phyloP scores from a whole-genome alignment of 768 basidiomycete species.

The Rickenella mellea region DNA sequence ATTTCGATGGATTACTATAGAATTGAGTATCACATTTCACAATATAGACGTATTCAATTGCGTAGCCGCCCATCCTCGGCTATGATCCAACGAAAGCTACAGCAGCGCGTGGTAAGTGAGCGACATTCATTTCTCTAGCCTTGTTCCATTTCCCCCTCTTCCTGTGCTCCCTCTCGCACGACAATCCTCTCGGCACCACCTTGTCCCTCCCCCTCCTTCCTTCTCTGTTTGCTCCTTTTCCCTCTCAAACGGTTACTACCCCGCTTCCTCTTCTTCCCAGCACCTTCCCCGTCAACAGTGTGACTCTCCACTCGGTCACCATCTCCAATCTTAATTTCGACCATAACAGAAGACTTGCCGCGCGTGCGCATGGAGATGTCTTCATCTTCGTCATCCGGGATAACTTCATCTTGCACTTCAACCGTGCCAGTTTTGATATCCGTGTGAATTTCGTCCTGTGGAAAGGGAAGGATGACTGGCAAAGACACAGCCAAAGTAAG shows the following conservation, averaged over 20 bases:
- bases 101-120: too few relatives aligned
- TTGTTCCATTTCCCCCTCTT: too few relatives aligned
- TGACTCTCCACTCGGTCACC: too few relatives aligned
- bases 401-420: constrained; percentile 69
- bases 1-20: constrained; percentile 1
- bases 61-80: too few relatives aligned
- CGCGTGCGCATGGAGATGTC: constrained; percentile 50
- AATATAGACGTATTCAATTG: too few relatives aligned
- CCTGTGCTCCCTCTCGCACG: too few relatives aligned
- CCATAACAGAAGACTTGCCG: constrained; percentile 57
- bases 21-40: not conserved
- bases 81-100: too few relatives aligned
- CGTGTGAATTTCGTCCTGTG: constrained; percentile 49
- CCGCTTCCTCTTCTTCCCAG: not conserved
- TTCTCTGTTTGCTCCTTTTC: not conserved
- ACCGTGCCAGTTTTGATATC: constrained; percentile 62
- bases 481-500: constrained; percentile 61
- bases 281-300: too few relatives aligned
- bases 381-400: constrained; percentile 68
- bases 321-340: constrained; percentile 52
- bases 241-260: not conserved
- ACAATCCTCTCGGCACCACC: too few relatives aligned
- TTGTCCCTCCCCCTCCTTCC: too few relatives aligned
- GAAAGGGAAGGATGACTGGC: constrained; percentile 62
- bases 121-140: too few relatives aligned